phyloP scores from a whole-genome alignment of 495 filamentous ascomycete species.

The Jackrogersella minutella region DNA sequence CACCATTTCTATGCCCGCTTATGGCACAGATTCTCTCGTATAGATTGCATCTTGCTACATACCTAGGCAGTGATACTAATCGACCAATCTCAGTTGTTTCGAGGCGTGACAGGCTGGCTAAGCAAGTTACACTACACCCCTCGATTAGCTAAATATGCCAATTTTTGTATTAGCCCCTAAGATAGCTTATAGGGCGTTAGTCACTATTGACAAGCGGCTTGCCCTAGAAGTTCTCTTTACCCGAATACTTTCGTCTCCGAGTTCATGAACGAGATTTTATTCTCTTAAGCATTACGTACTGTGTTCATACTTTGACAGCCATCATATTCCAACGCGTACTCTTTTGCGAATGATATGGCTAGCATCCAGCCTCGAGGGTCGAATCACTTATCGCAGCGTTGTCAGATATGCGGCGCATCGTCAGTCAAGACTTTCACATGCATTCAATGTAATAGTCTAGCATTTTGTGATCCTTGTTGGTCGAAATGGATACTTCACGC shows the following conservation, averaged over 20 bases:
- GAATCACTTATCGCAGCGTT: not conserved
- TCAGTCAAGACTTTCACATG: not conserved
- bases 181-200: not conserved
- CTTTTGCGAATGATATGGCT: not conserved
- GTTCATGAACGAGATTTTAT: not conserved
- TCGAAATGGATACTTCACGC: not conserved
- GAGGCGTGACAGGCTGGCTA: not conserved
- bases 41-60: not conserved
- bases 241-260: not conserved
- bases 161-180: not conserved
- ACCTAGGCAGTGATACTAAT: not conserved
- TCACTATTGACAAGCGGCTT: not conserved
- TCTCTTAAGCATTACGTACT: not conserved
- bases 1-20: too few species aligned
- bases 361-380: not conserved
- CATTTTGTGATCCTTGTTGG: constrained; percentile 1
- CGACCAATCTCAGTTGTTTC: not conserved
- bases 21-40: not conserved
- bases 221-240: not conserved
- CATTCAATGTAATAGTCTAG: constrained; percentile 5
- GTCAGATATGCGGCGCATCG: not conserved
- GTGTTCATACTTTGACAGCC: not conserved
- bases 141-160: not conserved
- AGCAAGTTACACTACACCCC: not conserved
- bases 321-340: not conserved